phyloP scores from a whole-genome alignment of 306 rosid species.

The Rosa multiflora region DNA sequence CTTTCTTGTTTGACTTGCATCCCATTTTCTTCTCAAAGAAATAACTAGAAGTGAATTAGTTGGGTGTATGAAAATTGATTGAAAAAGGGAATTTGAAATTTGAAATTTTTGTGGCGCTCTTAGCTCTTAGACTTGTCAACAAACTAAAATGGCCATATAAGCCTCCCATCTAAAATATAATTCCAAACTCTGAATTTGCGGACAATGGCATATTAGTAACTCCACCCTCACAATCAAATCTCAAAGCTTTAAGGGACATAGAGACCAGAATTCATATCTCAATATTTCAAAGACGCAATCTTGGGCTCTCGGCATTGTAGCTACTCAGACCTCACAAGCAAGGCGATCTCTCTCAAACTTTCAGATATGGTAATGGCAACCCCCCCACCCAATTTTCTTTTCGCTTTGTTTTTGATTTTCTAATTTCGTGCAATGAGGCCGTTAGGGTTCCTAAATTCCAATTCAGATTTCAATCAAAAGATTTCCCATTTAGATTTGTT shows the following conservation, averaged over 20 bases:
- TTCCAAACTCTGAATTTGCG: background rate
- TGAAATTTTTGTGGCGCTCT: constrained; percentile 23
- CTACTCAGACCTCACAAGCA: background rate
- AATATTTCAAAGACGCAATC: background rate
- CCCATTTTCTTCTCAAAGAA: background rate
- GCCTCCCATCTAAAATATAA: background rate
- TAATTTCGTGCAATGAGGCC: background rate
- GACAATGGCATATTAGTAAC: background rate
- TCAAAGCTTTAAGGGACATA: background rate
- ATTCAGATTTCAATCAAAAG: constrained; percentile 4
- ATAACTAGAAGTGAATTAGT: background rate
- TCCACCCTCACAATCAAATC: background rate
- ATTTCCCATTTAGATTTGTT: constrained; percentile 4
- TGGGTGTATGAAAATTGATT: too few species aligned
- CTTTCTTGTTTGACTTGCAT: background rate
- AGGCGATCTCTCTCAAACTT: background rate
- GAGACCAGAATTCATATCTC: background rate
- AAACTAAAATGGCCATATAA: background rate
- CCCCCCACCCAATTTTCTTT: background rate
- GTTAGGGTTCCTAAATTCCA: constrained; percentile 42
- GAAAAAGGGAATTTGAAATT: constrained; percentile 5
- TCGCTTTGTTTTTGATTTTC: background rate
- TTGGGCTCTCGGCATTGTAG: constrained; percentile 6
- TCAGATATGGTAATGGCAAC: constrained; percentile 15
- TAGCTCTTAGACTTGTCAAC: background rate